Evolutionary conservation across 176 grass and related monocot genomes (phyloP).

Genomic region (Avena insularis): DNA sequence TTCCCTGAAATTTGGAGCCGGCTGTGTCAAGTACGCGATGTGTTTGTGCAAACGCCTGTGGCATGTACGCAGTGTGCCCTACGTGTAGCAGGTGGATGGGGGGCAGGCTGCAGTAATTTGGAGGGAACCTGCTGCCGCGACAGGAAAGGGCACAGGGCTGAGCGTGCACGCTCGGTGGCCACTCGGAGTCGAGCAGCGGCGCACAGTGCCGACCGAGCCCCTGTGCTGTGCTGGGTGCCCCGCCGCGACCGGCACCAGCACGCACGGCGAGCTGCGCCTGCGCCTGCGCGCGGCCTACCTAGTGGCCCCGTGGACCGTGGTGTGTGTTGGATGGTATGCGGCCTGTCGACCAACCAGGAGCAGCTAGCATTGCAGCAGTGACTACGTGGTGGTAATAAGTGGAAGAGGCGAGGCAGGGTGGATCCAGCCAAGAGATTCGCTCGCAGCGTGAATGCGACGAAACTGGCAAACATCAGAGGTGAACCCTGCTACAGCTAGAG

Average conservation of each 20-base stretch:
- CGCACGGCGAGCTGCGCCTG: neutral
- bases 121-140: neutral
- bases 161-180: neutral
- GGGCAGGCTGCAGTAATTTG: neutral
- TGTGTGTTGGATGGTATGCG: neutral
- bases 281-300: neutral
- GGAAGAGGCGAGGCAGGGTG: neutral
- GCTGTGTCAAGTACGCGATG: neutral
- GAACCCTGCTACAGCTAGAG: neutral
- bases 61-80: neutral
- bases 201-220: constrained; percentile 6
- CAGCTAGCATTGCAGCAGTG: neutral
- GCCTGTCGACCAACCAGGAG: neutral
- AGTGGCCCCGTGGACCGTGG: too few species aligned
- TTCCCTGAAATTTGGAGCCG: too few species aligned
- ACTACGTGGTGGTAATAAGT: neutral
- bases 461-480: neutral
- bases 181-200: neutral
- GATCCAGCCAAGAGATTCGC: constrained; percentile 1
- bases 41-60: neutral
- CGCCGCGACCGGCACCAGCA: neutral
- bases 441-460: neutral
- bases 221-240: neutral
- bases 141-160: neutral
- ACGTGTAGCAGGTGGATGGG: neutral